These are phyloP conservation scores for Cutaneotrichosporon cutaneum DNA, from an alignment of 1,284 basidiomycete genomes.

Conservation along the genomic window DNA sequence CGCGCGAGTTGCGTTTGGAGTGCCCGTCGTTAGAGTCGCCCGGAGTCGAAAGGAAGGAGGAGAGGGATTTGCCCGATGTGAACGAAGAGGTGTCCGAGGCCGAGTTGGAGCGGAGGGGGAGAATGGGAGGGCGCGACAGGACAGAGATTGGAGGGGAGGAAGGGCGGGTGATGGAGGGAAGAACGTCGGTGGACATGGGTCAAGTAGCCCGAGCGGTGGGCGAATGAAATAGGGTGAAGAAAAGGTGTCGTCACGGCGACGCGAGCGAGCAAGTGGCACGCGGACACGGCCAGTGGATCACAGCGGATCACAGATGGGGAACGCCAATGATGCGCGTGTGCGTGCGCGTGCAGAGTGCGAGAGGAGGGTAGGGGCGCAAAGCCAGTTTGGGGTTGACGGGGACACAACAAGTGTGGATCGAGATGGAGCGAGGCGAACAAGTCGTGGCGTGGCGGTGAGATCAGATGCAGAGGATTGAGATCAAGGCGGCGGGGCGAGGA, in stretches of 20 bases:
- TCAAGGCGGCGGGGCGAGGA: background rate
- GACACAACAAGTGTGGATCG: background rate
- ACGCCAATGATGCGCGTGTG: background rate
- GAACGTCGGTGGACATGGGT: background rate
- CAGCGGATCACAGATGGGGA: background rate
- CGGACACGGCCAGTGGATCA: background rate
- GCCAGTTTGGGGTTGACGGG: background rate
- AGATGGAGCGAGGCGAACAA: background rate
- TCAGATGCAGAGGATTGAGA: background rate
- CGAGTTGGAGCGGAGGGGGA: slow-evolving; percentile 3
- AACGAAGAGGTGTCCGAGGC: slow-evolving; percentile 3
- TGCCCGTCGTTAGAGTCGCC: background rate
- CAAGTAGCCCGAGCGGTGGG: background rate
- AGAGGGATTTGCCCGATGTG: slow-evolving; percentile 1
- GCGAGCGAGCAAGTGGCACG: background rate
- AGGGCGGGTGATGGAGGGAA: slow-evolving; percentile 2
- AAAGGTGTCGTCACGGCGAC: background rate
- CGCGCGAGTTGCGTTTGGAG: background rate
- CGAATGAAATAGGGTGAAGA: background rate
- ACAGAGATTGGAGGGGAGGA: slow-evolving; percentile 15
- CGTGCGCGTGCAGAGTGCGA: background rate
- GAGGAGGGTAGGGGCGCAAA: background rate
- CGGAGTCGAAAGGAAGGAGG: slow-evolving; percentile 11
- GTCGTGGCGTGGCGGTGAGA: background rate
- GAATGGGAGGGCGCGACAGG: slow-evolving; percentile 14